phyloP scores from a whole-genome alignment of 176 grass and related monocot genomes.

The Oryza glumipatula region DNA sequence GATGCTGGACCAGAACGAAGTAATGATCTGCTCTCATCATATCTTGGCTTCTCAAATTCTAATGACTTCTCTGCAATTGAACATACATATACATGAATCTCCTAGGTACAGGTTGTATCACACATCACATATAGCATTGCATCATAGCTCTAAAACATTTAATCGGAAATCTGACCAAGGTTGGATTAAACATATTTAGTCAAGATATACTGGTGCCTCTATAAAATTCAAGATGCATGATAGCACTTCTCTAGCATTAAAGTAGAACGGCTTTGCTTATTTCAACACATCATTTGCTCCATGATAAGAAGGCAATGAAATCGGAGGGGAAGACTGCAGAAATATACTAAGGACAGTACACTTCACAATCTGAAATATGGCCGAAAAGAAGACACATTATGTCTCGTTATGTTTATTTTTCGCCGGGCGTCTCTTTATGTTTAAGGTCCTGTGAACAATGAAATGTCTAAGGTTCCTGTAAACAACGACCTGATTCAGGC shows the following conservation, averaged over 20 bases:
- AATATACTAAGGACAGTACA: neutral
- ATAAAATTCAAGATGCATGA: neutral
- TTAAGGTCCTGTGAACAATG: too few relatives aligned
- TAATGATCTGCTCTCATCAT: slow-evolving; percentile 72
- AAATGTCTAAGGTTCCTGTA: neutral
- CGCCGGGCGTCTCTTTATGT: too few relatives aligned
- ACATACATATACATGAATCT: slow-evolving; percentile 6
- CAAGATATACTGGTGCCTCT: neutral
- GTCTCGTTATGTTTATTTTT: too few relatives aligned
- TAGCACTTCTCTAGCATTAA: neutral
- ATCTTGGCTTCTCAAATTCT: slow-evolving; percentile 69
- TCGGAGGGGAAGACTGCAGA: neutral
- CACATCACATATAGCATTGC: neutral
- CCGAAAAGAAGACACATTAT: neutral
- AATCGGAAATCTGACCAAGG: neutral
- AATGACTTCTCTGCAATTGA: slow-evolving; percentile 73
- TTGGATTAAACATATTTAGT: neutral
- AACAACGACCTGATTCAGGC: neutral
- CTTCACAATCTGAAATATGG: neutral
- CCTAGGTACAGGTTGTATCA: neutral
- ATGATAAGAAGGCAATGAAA: neutral
- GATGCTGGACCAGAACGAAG: slow-evolving; percentile 81
- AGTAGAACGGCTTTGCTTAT: neutral
- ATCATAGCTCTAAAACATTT: neutral
- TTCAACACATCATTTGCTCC: neutral